Evolutionary conservation across 2,329 filamentous ascomycete genomes (phyloP).

Genomic region (Cladosporium cucumerinum): DNA sequence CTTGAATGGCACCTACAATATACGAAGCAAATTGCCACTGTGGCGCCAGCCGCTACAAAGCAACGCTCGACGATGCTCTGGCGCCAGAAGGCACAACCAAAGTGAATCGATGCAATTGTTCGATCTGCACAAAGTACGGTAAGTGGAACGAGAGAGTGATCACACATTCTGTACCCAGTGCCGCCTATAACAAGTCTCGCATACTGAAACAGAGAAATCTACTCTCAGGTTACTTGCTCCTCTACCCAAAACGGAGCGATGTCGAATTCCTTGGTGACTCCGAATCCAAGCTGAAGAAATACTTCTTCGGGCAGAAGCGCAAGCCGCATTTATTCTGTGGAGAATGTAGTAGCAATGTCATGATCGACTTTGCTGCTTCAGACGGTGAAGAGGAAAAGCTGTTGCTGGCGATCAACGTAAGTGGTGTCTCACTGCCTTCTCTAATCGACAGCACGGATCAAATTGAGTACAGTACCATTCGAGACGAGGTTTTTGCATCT

Average conservation of each 20-base stretch:
- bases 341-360: constrained; percentile 24
- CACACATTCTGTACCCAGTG: background rate
- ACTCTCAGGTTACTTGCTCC: background rate
- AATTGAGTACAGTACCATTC: no score
- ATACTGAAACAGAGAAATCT: background rate
- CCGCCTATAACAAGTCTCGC: background rate
- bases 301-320: constrained; percentile 22
- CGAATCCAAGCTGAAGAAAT: constrained; percentile 20
- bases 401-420: constrained; percentile 2
- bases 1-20: constrained; percentile 11
- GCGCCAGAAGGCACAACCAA: constrained; percentile 19
- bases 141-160: constrained; percentile 19
- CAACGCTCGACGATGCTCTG: constrained; percentile 21
- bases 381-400: constrained; percentile 10
- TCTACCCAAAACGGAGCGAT: constrained; percentile 15
- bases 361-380: constrained; percentile 25
- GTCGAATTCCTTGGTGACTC: constrained; percentile 21
- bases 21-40: constrained; percentile 29
- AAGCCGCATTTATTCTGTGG: constrained; percentile 27
- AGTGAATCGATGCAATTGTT: constrained; percentile 27
- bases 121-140: constrained; percentile 28
- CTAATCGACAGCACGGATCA: no score
- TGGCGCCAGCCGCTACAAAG: constrained; percentile 21
- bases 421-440: background rate
- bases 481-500: background rate